Percentiles rank a stretch among this genome's conserved stretches.
These are phyloP conservation scores for Hygrocybe punicea DNA, from an alignment of 768 basidiomycete genomes.

Conservation along the genomic window DNA sequence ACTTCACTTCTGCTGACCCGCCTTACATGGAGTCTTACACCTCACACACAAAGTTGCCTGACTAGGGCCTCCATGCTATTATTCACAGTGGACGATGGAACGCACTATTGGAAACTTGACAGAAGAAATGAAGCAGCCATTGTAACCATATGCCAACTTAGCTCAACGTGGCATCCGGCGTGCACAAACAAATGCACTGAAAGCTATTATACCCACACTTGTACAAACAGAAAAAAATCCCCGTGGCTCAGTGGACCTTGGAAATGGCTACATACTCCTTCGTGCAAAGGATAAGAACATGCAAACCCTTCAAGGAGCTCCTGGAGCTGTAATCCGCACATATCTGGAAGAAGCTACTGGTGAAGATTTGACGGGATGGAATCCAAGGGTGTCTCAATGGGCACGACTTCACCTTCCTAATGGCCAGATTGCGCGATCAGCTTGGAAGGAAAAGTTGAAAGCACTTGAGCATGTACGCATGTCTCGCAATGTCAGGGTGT, in stretches of 20 bases:
- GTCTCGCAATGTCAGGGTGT: conserved; percentile 1
- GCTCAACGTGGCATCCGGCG: conserved; percentile 1
- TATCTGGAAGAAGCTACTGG: not conserved
- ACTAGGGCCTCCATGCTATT: not conserved
- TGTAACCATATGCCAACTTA: conserved; percentile 6
- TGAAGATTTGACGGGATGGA: conserved; percentile 6
- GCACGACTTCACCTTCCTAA: conserved; percentile 21
- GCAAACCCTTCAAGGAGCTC: not conserved
- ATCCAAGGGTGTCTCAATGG: conserved; percentile 17
- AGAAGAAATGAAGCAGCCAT: conserved; percentile 3
- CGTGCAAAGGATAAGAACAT: not conserved
- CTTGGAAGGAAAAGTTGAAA: conserved; percentile 19
- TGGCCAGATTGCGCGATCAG: conserved; percentile 21
- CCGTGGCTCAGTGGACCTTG: not conserved
- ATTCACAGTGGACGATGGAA: conserved; percentile 4
- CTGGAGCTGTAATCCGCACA: conserved; percentile 19
- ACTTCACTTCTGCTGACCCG: not conserved
- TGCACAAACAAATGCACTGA: conserved; percentile 2
- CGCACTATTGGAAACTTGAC: conserved; percentile 3
- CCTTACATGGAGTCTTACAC: conserved; percentile 2
- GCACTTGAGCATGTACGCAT: not conserved
- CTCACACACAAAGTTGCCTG: not conserved
- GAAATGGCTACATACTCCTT: not conserved
- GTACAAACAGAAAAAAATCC: conserved; percentile 9
- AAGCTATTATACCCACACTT: not conserved